phyloP scores from a whole-genome alignment of 768 basidiomycete genomes.

The Boletellus emodensis region DNA sequence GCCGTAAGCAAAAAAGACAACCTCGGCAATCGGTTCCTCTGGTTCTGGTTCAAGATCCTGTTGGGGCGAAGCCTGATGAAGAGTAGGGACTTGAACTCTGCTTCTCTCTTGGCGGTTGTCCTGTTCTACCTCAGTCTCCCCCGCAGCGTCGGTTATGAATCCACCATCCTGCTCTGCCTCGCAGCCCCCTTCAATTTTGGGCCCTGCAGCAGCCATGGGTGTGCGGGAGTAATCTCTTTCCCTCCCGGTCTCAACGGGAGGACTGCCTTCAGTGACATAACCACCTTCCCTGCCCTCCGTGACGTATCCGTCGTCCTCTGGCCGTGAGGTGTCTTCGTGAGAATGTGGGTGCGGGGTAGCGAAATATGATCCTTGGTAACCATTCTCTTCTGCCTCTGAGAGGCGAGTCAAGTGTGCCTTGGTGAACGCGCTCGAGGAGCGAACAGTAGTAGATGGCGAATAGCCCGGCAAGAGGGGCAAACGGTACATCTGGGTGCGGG shows the following conservation, averaged over 20 bases:
- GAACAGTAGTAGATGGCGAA: slow-evolving; percentile 74
- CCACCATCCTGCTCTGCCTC: slow-evolving; percentile 13
- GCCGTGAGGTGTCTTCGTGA: slow-evolving; percentile 16
- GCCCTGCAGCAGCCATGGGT: slow-evolving; percentile 1
- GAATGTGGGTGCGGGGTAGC: slow-evolving; percentile 20
- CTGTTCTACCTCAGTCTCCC: slow-evolving; percentile 13
- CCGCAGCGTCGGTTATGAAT: slow-evolving; percentile 12
- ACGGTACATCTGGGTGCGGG: slow-evolving; percentile 69
- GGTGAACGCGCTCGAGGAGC: slow-evolving; percentile 68
- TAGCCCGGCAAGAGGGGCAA: slow-evolving; percentile 91
- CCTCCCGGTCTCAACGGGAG: slow-evolving; percentile 2
- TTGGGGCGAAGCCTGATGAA: not conserved
- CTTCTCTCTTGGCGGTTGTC: slow-evolving; percentile 1
- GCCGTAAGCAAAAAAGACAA: slow-evolving; percentile 81
- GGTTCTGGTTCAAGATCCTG: slow-evolving; percentile 8
- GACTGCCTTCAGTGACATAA: slow-evolving; percentile 49
- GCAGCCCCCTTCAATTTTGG: slow-evolving; percentile 3
- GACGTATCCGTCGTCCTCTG: slow-evolving; percentile 21
- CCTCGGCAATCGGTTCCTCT: slow-evolving; percentile 61
- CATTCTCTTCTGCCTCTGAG: slow-evolving; percentile 85
- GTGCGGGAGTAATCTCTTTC: slow-evolving; percentile 1
- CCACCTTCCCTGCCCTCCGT: slow-evolving; percentile 44
- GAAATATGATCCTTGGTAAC: slow-evolving; percentile 87
- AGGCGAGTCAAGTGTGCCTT: slow-evolving; percentile 64
- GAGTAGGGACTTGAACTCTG: slow-evolving; percentile 1